Conservation (phyloP, 495 filamentous ascomycete genomes). For the Friedmanniomyces simplex region DNA sequence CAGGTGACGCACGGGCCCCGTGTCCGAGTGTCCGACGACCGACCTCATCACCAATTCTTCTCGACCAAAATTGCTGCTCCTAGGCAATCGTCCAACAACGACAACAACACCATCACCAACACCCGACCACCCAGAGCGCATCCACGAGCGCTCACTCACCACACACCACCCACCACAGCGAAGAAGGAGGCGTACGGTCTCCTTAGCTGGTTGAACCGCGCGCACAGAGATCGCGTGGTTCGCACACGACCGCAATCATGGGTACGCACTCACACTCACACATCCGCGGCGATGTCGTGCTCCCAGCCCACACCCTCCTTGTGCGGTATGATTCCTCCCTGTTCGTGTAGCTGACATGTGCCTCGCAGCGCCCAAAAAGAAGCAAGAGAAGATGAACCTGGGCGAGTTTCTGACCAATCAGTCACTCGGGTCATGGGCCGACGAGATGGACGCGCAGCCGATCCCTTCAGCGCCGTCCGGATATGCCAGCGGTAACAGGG, state of each 20-base stretch:
- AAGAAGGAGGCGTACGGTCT: conserved; percentile 4
- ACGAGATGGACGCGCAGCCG: conserved; percentile 67
- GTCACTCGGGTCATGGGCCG: conserved; percentile 88
- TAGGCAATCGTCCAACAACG: not conserved
- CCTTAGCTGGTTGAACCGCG: not conserved
- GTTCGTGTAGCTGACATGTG: conserved; percentile 16
- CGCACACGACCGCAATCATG: conserved; percentile 30
- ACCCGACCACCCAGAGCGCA: not conserved
- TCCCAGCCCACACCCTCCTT: not conserved
- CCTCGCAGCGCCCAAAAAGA: conserved; percentile 61
- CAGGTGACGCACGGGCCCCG: not conserved
- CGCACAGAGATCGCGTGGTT: conserved; percentile 13
- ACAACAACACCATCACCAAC: not conserved
- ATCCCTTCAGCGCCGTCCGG: conserved; percentile 8
- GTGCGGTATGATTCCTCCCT: not conserved
- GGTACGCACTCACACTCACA: conserved; percentile 22
- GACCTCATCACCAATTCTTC: not conserved
- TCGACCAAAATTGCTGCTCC: not conserved
- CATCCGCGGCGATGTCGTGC: not conserved
- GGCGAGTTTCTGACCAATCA: conserved; percentile 81
- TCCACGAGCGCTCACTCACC: not conserved
- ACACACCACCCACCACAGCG: not conserved
- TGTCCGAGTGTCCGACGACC: not conserved
- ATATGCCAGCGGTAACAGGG: conserved; percentile 3
- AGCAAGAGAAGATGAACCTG: conserved; percentile 87